These are phyloP conservation scores for Ophiobolus disseminans DNA, from an alignment of 2,329 filamentous ascomycete species.

Conservation along the genomic window DNA sequence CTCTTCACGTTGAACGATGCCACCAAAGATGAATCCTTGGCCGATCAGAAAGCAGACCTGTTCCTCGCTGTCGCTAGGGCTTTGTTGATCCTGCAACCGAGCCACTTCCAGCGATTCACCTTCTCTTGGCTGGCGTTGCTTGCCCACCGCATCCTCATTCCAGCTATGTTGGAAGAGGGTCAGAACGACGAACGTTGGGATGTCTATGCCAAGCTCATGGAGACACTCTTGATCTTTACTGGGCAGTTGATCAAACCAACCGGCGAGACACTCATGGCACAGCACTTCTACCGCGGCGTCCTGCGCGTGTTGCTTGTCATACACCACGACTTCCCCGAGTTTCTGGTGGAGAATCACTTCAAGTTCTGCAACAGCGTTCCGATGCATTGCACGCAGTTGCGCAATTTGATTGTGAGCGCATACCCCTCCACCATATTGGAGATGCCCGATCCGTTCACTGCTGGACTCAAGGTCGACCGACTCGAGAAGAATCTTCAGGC, in stretches of 20 bases:
- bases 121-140: conserved; percentile 86
- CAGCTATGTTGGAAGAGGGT: conserved; percentile 73
- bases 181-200: conserved; percentile 70
- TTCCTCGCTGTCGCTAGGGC: conserved; percentile 74
- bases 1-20: conserved; percentile 76
- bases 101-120: conserved; percentile 79
- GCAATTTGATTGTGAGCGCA: conserved; percentile 86
- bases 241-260: conserved; percentile 80
- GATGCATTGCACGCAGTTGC: conserved; percentile 82
- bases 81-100: conserved; percentile 76
- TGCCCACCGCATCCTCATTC: conserved; percentile 84
- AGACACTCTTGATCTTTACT: conserved; percentile 74
- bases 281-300: conserved; percentile 83
- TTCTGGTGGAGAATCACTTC: conserved; percentile 85
- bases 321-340: conserved; percentile 94
- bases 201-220: conserved; percentile 74
- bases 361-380: conserved; percentile 82
- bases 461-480: conserved; percentile 77
- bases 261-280: conserved; percentile 72
- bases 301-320: conserved; percentile 83
- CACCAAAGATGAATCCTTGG: conserved; percentile 53
- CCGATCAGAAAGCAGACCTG: conserved; percentile 70
- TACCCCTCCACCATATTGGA: conserved; percentile 74
- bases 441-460: conserved; percentile 75
- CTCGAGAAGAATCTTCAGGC: conserved; percentile 75